Base-by-base conservation (phyloP, 805 yeast species). In the Saccharomycopsis sp. region DNA sequence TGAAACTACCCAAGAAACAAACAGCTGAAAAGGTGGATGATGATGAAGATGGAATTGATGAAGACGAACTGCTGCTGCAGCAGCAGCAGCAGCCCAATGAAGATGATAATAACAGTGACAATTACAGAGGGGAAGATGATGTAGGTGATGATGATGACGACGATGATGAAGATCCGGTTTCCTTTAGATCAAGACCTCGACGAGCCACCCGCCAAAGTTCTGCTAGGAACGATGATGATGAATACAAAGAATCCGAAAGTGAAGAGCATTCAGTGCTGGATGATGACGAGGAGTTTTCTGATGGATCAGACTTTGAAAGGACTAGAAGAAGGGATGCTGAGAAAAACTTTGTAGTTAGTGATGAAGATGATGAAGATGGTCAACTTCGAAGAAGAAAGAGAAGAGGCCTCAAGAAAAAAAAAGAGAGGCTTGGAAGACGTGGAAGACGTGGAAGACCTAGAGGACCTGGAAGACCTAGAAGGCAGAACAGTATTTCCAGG, bases 181-280 rank as follows among this genome's bases (percentile, higher is more conserved):
- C 27, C 3, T 32, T 19, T 27, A 39, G 43, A 14, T 31, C 43
- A 13, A 40, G 44, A 36, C 16, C 38, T 4, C 31, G 35, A 57
- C 4, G 58, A 56, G 26, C 17, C 20, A 34, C 29, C 2, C 61
- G 55, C 33, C 56, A 58, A 22, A 66, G 58, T n/a, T 62, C 70
- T 50, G 79, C 74, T 57, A 53, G 68, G 66, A 66, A 60, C 13
- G 58, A 54, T 11, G 64, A 55, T 2, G 60, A 54, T 24, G 62
- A 56, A 17, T 44, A 43, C 20, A 46, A 26, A 7, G 53, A 35
- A 11, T 47, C 40, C 20, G 49, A 40, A 16, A 41, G 47, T 33
- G 59, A 55, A 19, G 56, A 52, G 8, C 42, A 16, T 9, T 51
- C 45, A 11, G 55, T 50, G 2, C 54, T 43, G 13, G 40, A 33